Conservation (phyloP, 345 rosid species). For the Iberis pinnata region DNA sequence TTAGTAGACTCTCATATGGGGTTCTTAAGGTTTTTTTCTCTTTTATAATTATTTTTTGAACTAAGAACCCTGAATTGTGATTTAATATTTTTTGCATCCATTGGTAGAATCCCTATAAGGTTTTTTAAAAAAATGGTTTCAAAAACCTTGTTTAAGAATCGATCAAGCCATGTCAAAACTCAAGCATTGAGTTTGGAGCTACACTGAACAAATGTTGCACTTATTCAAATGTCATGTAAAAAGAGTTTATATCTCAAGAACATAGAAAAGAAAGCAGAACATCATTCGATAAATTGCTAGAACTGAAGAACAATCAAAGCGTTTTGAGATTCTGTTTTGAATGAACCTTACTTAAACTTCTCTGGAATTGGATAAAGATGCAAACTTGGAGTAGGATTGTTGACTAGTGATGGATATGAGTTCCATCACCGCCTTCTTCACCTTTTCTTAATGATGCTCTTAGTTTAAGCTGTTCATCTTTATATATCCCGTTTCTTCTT, state of each 20-base stretch:
- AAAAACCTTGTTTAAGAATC: too few relatives aligned
- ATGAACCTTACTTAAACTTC: constrained; percentile 18
- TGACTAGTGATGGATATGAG: constrained; percentile 37
- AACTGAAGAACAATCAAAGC: constrained; percentile 7
- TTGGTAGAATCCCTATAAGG: too few relatives aligned
- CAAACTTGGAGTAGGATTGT: constrained; percentile 17
- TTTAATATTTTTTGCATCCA: too few relatives aligned
- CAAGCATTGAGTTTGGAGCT: not conserved
- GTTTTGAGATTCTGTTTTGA: constrained; percentile 9
- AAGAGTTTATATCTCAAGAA: not conserved
- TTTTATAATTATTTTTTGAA: too few relatives aligned
- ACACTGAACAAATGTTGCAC: constrained; percentile 7
- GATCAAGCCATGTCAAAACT: too few relatives aligned
- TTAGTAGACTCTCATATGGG: too few relatives aligned
- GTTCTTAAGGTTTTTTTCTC: too few relatives aligned
- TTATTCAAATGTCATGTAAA: not conserved
- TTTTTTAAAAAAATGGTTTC: too few relatives aligned
- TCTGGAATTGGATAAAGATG: constrained; percentile 2
- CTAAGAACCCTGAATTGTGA: too few relatives aligned
- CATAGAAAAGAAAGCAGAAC: constrained; percentile 9
- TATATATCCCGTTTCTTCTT: constrained; percentile 86
- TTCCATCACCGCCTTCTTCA: constrained; percentile 43
- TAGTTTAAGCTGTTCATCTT: constrained; percentile 93
- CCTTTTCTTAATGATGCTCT: constrained; percentile 68
- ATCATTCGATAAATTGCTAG: not conserved